Conservation (phyloP, 2,329 filamentous ascomycete genomes). For the Fusarium abutilonis region DNA sequence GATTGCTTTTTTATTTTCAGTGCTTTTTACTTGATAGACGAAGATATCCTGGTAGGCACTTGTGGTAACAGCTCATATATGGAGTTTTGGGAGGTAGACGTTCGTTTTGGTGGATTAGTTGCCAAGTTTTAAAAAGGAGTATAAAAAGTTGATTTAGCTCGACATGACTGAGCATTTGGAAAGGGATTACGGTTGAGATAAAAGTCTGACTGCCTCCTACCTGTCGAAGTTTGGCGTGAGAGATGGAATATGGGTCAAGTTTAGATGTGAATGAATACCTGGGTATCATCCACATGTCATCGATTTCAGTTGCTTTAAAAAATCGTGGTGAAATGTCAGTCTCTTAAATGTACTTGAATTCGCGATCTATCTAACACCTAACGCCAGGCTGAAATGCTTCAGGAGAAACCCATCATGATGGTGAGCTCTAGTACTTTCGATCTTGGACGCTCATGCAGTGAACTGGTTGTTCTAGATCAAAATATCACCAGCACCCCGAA, state of each 20-base stretch:
- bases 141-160: neutral
- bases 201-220: neutral
- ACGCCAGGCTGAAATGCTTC: constrained; percentile 44
- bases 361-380: constrained; percentile 40
- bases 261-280: no score
- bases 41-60: constrained; percentile 26
- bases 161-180: neutral
- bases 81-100: constrained; percentile 1
- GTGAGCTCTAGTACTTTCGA: neutral
- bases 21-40: constrained; percentile 34
- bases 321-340: neutral
- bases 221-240: no score
- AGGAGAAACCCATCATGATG: constrained; percentile 2
- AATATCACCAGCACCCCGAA: constrained; percentile 47
- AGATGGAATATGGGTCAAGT: no score
- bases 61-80: neutral
- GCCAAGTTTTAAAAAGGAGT: neutral
- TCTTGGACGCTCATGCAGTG: neutral
- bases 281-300: no score
- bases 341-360: constrained; percentile 17
- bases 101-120: neutral
- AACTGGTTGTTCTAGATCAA: constrained; percentile 40
- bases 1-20: constrained; percentile 3
- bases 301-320: no score
- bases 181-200: neutral